These are phyloP conservation scores for Asclepias syriaca DNA, from an alignment of 257 asterid species.

Conservation along the genomic window DNA sequence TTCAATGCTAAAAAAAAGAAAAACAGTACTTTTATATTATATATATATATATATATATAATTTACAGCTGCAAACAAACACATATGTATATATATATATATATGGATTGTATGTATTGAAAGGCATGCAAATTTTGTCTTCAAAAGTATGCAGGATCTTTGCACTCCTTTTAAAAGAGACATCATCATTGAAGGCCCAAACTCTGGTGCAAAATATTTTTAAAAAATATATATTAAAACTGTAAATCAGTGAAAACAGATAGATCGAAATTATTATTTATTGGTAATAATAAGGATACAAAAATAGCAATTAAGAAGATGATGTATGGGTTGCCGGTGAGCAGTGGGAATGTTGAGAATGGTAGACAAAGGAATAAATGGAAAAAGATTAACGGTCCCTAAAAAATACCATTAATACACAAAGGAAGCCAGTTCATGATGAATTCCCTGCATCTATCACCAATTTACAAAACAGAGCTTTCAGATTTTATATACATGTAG, in stretches of 20 bases:
- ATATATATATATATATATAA: no score
- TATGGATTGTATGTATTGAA: neutral
- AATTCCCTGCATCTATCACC: conserved; percentile 17
- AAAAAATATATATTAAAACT: no score
- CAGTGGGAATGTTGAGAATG: neutral
- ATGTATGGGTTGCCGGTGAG: neutral
- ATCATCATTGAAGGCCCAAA: conserved; percentile 13
- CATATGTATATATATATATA: no score
- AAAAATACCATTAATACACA: conserved; percentile 13
- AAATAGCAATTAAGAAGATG: neutral
- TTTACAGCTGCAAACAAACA: no score
- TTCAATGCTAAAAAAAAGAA: neutral
- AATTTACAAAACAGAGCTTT: conserved; percentile 17
- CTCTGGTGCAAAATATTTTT: neutral
- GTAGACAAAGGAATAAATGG: conserved; percentile 12
- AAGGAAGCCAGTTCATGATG: conserved; percentile 17
- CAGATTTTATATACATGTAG: neutral
- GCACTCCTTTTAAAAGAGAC: conserved; percentile 11
- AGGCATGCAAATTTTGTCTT: conserved; percentile 14
- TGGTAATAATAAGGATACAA: no score
- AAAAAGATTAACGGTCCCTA: conserved; percentile 14
- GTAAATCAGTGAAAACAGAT: no score
- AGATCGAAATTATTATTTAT: no score
- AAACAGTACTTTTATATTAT: neutral
- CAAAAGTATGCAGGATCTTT: conserved; percentile 9